phyloP scores from a whole-genome alignment of 2,329 filamentous ascomycete genomes.

The Nemania sp. region DNA sequence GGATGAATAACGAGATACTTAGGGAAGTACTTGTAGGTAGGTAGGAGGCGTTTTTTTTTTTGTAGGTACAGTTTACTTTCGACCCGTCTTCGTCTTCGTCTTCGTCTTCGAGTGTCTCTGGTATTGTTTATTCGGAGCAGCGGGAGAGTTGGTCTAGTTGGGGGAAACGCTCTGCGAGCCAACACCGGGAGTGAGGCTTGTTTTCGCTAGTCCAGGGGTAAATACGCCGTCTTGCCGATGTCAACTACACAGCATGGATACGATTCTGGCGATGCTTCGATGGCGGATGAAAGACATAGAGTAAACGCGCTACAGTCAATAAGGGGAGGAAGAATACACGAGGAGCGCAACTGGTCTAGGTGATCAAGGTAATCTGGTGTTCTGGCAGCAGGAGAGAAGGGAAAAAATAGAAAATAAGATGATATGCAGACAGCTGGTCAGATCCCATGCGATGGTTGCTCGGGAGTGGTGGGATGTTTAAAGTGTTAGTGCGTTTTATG shows the following conservation, averaged over 20 bases:
- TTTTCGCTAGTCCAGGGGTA: constrained; percentile 25
- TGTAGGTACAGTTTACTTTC: not conserved
- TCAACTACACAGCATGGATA: constrained; percentile 16
- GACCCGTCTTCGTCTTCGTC: not conserved
- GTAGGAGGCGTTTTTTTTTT: not conserved
- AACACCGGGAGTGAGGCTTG: constrained; percentile 18
- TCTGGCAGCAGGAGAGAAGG: no score
- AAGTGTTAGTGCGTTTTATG: not conserved
- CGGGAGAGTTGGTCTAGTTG: no score
- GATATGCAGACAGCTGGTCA: constrained; percentile 29
- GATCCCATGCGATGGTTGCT: constrained; percentile 26
- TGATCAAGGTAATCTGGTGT: constrained; percentile 10
- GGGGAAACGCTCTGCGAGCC: no score
- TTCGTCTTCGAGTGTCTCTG: not conserved
- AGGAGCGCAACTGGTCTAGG: not conserved
- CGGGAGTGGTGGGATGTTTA: constrained; percentile 23
- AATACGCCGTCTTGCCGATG: constrained; percentile 6
- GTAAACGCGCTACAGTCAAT: not conserved
- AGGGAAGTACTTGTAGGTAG: not conserved
- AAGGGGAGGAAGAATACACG: not conserved
- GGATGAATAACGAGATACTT: no score
- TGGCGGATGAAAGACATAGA: constrained; percentile 21
- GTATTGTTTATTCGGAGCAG: not conserved
- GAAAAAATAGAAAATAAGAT: not conserved
- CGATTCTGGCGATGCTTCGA: constrained; percentile 6